phyloP scores from a whole-genome alignment of 257 asterid species.

The Solanum boliviense region DNA sequence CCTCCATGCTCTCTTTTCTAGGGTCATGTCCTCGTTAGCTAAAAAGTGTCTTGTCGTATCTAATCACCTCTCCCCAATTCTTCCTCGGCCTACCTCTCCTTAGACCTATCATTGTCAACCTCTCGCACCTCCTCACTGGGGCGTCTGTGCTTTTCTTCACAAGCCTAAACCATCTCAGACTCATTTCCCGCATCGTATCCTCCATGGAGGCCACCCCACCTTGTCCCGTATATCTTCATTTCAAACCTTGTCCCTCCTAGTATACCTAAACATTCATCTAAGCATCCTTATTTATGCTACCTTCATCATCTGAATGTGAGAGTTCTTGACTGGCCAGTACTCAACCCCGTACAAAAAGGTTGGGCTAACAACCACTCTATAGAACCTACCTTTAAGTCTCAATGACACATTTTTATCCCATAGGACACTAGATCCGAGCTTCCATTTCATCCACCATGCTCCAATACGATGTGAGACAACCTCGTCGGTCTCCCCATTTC shows the following conservation, averaged over 20 bases:
- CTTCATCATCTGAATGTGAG: neutral
- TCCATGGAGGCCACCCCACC: neutral
- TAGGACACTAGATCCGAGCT: neutral
- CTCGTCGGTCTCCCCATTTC: neutral
- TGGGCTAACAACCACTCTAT: neutral
- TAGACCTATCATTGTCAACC: neutral
- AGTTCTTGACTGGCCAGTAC: neutral
- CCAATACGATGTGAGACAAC: neutral
- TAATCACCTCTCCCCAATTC: neutral
- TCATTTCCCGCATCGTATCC: neutral
- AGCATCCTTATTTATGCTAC: neutral
- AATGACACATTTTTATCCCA: neutral
- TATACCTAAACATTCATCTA: neutral
- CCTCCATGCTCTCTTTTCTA: neutral
- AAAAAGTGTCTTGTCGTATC: neutral
- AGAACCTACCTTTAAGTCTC: neutral
- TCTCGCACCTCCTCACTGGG: neutral
- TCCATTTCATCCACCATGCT: neutral
- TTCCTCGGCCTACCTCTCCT: neutral
- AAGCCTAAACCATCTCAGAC: neutral
- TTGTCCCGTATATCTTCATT: neutral
- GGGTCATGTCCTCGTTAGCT: neutral
- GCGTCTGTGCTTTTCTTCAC: neutral
- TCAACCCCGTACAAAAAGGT: neutral
- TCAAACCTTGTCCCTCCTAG: neutral